These are phyloP conservation scores for Ceratocystis cubensis DNA, from an alignment of 2,329 filamentous ascomycete genomes.

Conservation along the genomic window DNA sequence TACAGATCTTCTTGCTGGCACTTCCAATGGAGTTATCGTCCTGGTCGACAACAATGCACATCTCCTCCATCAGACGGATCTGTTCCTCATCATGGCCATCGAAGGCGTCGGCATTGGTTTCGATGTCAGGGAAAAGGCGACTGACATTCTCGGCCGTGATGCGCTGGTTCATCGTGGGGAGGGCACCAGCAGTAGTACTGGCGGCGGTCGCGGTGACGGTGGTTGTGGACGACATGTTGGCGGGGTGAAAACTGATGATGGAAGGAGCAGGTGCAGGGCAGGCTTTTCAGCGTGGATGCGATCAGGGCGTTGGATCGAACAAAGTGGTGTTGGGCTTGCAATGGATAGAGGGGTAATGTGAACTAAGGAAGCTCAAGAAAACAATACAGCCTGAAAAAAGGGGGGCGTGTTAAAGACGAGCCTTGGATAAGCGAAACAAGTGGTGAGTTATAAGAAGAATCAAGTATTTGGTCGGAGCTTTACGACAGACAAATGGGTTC, in stretches of 20 bases:
- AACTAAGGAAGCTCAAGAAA: background rate
- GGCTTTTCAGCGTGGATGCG: background rate
- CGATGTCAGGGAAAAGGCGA: constrained; percentile 73
- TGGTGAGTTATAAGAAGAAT: no score
- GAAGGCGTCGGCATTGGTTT: constrained; percentile 59
- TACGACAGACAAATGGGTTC: no score
- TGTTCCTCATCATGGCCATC: constrained; percentile 95
- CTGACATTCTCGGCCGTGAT: constrained; percentile 81
- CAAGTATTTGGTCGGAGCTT: no score
- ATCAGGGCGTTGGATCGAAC: background rate
- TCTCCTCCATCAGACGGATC: constrained; percentile 95
- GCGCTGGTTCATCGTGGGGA: constrained; percentile 32
- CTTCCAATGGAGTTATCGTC: constrained; percentile 88
- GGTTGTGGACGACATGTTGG: constrained; percentile 22
- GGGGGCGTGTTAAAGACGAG: background rate
- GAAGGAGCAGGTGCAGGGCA: background rate
- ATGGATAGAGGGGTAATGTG: constrained; percentile 5
- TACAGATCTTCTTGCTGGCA: constrained; percentile 95
- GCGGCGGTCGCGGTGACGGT: constrained; percentile 7
- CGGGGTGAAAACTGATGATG: background rate
- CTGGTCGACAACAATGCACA: constrained; percentile 92
- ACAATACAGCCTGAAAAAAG: constrained; percentile 10
- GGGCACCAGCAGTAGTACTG: constrained; percentile 33
- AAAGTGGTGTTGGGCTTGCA: background rate
- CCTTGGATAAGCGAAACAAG: background rate